Base-by-base conservation (phyloP, 108 stramenopile genomes). In the Mediolabrus comicus region DNA sequence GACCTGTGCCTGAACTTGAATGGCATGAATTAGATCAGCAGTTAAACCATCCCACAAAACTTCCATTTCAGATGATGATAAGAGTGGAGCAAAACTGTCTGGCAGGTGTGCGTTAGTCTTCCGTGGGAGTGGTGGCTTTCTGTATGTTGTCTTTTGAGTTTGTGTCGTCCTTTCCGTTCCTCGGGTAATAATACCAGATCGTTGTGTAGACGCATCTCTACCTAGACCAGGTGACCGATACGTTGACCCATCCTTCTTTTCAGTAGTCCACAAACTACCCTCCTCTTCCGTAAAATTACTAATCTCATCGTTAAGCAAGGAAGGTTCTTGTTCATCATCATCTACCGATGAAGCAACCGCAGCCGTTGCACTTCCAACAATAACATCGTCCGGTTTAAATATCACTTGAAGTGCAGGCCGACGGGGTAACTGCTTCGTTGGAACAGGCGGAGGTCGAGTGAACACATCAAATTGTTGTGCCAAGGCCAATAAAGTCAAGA, bases 81-180 rank as follows among this genome's bases (percentile, higher is more conserved):
- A 75, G 6, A 95, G 77, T 0, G 94, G 94, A 29, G 94, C 94
- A 81, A 95, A 95, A 38, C 86, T 87, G 70, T 92, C 91, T 22
- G 94, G 91, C 9, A 91, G 79, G 27, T 78, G 57, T 27, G 65
- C 51, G 33, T 51, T 62, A 14, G 53, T 35, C 27, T 56, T 74
- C 39, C 30, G 67, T 11, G 31, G 57, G 2, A 39, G 65, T 41
- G 60, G 65, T 66, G 46, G 19, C 22, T 49, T 49, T 49, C 22
- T 55, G 69, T 53, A 59, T 12, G 57, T 30, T 56, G n/a, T 56
- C 55, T 31, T 56, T 56, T 31, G 55, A 56, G 55, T 8, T 25
- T 25, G 55, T 27, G 16, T n/a, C 29, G 9, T 49, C 1, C 35
- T 39, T 38, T 29, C 56, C 67, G n/a, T 57, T 29, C 17, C 14